These are phyloP conservation scores for Aspergillus niger DNA, from an alignment of 2,329 filamentous ascomycete species.

Conservation along the genomic window DNA sequence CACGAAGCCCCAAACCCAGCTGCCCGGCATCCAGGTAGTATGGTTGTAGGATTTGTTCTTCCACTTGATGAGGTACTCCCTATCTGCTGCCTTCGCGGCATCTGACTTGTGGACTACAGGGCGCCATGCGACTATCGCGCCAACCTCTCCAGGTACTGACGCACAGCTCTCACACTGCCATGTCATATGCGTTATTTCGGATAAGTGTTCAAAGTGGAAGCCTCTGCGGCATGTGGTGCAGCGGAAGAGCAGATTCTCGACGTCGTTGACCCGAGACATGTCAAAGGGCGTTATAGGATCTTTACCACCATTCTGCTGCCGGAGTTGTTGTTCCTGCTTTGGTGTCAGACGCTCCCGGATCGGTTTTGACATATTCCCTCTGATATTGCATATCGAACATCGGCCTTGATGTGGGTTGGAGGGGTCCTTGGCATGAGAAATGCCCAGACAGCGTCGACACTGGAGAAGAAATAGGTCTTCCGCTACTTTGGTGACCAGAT, in stretches of 20 bases:
- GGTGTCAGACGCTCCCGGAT: conserved; percentile 74
- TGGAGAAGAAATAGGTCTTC: conserved; percentile 81
- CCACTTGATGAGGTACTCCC: conserved; percentile 94
- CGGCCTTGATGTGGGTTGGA: conserved; percentile 68
- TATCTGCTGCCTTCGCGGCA: conserved; percentile 68
- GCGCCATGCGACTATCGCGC: conserved; percentile 85
- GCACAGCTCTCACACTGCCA: conserved; percentile 83
- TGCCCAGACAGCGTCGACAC: conserved; percentile 79
- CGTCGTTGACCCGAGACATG: conserved; percentile 69
- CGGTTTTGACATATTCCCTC: conserved; percentile 70
- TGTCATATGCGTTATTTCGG: conserved; percentile 46
- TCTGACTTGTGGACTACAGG: conserved; percentile 59
- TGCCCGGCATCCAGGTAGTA: conserved; percentile 82
- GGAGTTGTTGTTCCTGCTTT: conserved; percentile 79
- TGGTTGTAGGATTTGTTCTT: conserved; percentile 76
- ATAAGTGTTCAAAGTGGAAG: conserved; percentile 84
- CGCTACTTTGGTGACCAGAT: conserved; percentile 82
- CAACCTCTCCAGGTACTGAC: conserved; percentile 66
- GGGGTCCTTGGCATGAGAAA: conserved; percentile 67
- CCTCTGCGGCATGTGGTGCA: conserved; percentile 74
- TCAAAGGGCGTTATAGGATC: conserved; percentile 73
- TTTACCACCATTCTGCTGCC: conserved; percentile 73
- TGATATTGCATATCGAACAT: conserved; percentile 69
- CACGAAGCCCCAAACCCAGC: conserved; percentile 80
- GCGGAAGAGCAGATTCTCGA: conserved; percentile 76